These are phyloP conservation scores for Magnaporthales sp. DNA, from an alignment of 2,329 filamentous ascomycete species.

Conservation along the genomic window DNA sequence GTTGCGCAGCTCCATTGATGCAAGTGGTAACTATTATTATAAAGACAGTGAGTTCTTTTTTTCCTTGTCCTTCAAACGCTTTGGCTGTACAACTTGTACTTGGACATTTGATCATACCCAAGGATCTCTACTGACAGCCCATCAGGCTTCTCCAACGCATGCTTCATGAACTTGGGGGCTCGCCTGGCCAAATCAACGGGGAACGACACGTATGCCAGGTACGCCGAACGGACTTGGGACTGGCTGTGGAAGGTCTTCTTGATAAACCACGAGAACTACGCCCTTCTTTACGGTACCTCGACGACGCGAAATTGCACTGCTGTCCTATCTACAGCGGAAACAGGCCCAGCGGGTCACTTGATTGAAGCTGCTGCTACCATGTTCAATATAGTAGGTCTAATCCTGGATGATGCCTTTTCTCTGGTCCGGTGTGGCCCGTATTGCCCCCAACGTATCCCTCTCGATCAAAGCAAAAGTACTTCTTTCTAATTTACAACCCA, in stretches of 20 bases:
- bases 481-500: neutral
- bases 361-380: slow-evolving; percentile 57
- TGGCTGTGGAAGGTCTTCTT: slow-evolving; percentile 47
- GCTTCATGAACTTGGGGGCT: slow-evolving; percentile 57
- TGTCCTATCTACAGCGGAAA: too few relatives aligned
- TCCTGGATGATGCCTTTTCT: too few relatives aligned
- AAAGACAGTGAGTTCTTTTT: slow-evolving; percentile 31
- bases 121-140: neutral
- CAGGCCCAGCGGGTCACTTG: slow-evolving; percentile 57
- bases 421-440: too few relatives aligned
- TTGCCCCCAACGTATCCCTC: too few relatives aligned
- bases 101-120: too few relatives aligned
- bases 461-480: neutral
- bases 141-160: slow-evolving; percentile 43
- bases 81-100: too few relatives aligned
- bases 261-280: slow-evolving; percentile 44
- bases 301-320: slow-evolving; percentile 50
- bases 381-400: slow-evolving; percentile 46
- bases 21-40: slow-evolving; percentile 55
- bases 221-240: slow-evolving; percentile 53
- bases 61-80: neutral
- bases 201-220: slow-evolving; percentile 55
- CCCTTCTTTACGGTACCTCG: slow-evolving; percentile 57
- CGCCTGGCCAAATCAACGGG: slow-evolving; percentile 63
- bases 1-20: slow-evolving; percentile 58